phyloP scores from a whole-genome alignment of 2,329 filamentous ascomycete species.

The Penicillium sp. region DNA sequence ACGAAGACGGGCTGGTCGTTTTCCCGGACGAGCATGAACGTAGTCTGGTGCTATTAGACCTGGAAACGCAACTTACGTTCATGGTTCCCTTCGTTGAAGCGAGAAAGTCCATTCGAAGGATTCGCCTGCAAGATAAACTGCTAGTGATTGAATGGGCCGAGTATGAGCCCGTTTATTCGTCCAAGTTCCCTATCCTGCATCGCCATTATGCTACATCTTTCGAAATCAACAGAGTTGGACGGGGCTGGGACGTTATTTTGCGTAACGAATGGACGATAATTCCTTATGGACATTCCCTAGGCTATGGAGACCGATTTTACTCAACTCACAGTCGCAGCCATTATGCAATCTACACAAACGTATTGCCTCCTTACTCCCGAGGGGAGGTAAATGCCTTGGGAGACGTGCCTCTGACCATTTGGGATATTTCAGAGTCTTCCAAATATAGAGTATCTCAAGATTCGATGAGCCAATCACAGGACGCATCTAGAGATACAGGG shows the following conservation, averaged over 20 bases:
- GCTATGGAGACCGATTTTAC: slow-evolving; percentile 58
- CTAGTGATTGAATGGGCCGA: slow-evolving; percentile 64
- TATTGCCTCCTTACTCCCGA: too few species aligned
- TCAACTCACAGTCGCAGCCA: slow-evolving; percentile 57
- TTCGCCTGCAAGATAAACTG: slow-evolving; percentile 52
- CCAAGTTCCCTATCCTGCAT: slow-evolving; percentile 56
- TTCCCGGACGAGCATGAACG: slow-evolving; percentile 42
- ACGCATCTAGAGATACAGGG: slow-evolving; percentile 29
- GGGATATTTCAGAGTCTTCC: slow-evolving; percentile 54
- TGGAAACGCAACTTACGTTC: slow-evolving; percentile 43
- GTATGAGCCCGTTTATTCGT: slow-evolving; percentile 47
- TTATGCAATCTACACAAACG: slow-evolving; percentile 60
- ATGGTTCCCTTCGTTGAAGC: slow-evolving; percentile 50
- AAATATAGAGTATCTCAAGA: slow-evolving; percentile 51
- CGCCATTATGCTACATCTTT: slow-evolving; percentile 60
- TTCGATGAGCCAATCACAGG: slow-evolving; percentile 35
- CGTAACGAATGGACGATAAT: slow-evolving; percentile 61
- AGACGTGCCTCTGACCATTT: slow-evolving; percentile 55
- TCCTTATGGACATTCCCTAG: slow-evolving; percentile 53
- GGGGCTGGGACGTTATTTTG: slow-evolving; percentile 45
- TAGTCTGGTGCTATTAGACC: slow-evolving; percentile 47
- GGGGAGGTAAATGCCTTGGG: too few species aligned
- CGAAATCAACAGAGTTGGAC: slow-evolving; percentile 38
- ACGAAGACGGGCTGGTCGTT: slow-evolving; percentile 55
- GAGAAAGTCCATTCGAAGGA: slow-evolving; percentile 51